Base-by-base conservation (phyloP, 257 asterid species). In the Penstemon eatonii region DNA sequence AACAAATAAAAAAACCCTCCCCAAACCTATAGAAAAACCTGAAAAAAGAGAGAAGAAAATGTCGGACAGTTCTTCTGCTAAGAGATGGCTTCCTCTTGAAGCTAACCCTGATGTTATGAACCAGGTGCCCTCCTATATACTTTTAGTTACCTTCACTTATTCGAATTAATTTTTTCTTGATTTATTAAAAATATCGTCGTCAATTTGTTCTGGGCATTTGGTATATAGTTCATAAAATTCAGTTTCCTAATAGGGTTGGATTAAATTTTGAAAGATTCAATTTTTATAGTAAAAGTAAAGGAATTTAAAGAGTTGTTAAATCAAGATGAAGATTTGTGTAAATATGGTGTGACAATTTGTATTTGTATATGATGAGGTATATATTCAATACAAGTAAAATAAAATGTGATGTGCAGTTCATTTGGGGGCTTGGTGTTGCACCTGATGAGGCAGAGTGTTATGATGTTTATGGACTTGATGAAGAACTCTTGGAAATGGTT, bases 71-170 rank as follows among this genome's bases (percentile, higher is more conserved):
- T 37, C 83, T 65, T 65, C 85, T 58, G 81, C 90, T 52, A 92
- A 92, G 85, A 85, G 83, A 83, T 92, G 98, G 98, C 96, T 92
- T 80, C 98, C 98, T 75, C 96, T 92, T 43, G 98, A 92, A 84
- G 97, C 98, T 61, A 92, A 90, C 71, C 98, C 97, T 4, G 98
- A 92, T 68, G 85, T 90, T 56, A 92, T 88, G 96, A 92, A 92
- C 81, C 98, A 92, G 98, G 98, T 92, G 36, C 55, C 19, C 15
- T 54, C 47, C 56, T 51, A 18, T 40, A 44, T 5, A 7, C 50
- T 0, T 4, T 60, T 37, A 5, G 11, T 56, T 66, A 4, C 46
- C 60, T 50, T 45, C 6, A n/a, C 11, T 0, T 43, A 19, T 54
- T 7, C 5, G 25, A 5, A 7, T 61, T 0, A 25, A 0, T 57